Conservation (phyloP, 495 filamentous ascomycete species). For the Tuber brumale region DNA sequence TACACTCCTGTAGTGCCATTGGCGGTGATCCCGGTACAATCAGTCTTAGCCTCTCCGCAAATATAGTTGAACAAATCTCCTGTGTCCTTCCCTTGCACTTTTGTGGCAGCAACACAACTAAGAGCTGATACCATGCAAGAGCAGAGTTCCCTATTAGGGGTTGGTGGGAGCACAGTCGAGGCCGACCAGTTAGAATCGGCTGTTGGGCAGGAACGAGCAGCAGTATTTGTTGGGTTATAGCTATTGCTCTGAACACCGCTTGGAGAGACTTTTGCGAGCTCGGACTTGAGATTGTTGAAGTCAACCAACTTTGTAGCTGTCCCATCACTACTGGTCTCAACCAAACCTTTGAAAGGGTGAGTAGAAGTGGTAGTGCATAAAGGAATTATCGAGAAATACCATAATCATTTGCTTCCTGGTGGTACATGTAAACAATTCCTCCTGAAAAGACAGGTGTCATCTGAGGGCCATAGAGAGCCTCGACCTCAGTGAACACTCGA, state of each 20-base stretch:
- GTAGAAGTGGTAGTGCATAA: not conserved
- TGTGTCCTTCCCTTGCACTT: constrained; percentile 51
- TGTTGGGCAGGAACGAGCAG: constrained; percentile 64
- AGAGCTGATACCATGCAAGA: constrained; percentile 69
- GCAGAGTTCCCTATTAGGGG: constrained; percentile 67
- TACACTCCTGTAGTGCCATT: constrained; percentile 70
- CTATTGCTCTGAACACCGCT: constrained; percentile 55
- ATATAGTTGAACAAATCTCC: constrained; percentile 64
- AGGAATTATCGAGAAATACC: constrained; percentile 47
- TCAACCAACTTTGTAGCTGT: constrained; percentile 53
- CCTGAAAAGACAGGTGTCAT: constrained; percentile 87
- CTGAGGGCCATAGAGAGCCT: constrained; percentile 65
- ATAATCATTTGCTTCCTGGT: constrained; percentile 83
- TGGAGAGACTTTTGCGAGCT: constrained; percentile 64
- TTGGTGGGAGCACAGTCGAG: constrained; percentile 65
- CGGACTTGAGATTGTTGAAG: constrained; percentile 64
- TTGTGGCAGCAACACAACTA: constrained; percentile 58
- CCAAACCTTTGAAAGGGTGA: constrained; percentile 35
- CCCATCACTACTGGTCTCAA: constrained; percentile 43
- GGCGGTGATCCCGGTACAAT: constrained; percentile 63
- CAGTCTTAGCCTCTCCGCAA: constrained; percentile 54
- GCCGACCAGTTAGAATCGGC: constrained; percentile 62
- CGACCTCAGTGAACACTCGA: constrained; percentile 80
- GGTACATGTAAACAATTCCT: constrained; percentile 97
- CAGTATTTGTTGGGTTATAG: constrained; percentile 74